A percentile compares a stretch with the other conserved stretches of the same genome.
phyloP scores from a whole-genome alignment of 306 rosid genomes.

The Abrus pulchellus region DNA sequence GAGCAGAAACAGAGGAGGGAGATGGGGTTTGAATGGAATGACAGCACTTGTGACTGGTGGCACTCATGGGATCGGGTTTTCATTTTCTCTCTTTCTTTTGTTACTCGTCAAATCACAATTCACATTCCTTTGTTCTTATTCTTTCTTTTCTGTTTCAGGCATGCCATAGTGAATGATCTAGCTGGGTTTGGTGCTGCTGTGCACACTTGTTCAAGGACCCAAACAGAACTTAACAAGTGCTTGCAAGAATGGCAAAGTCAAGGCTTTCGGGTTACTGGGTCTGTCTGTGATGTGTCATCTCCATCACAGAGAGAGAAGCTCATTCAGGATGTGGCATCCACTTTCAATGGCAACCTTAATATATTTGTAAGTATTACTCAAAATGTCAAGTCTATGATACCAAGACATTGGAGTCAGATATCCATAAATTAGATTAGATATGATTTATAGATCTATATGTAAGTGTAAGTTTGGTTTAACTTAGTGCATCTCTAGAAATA shows the following conservation, averaged over 20 bases:
- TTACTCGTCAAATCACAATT: too few relatives aligned
- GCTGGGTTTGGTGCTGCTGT: slow-evolving; percentile 80
- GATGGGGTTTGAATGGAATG: slow-evolving; percentile 85
- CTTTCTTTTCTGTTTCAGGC: slow-evolving; percentile 44
- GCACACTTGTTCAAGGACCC: slow-evolving; percentile 82
- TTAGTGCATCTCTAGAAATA: too few relatives aligned
- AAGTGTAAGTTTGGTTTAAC: too few relatives aligned
- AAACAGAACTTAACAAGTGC: slow-evolving; percentile 70
- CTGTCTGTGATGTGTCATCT: slow-evolving; percentile 77
- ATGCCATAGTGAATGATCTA: slow-evolving; percentile 84
- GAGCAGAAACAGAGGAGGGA: slow-evolving; percentile 46
- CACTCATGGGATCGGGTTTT: slow-evolving; percentile 92
- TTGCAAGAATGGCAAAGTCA: slow-evolving; percentile 68
- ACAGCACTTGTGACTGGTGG: slow-evolving; percentile 93
- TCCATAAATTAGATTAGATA: too few relatives aligned
- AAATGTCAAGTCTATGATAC: too few relatives aligned
- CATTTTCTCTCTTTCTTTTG: neutral
- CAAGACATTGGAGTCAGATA: too few relatives aligned
- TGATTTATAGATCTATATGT: too few relatives aligned
- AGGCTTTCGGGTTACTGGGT: slow-evolving; percentile 71
- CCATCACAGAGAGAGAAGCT: slow-evolving; percentile 70
- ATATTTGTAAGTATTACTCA: slow-evolving; percentile 59
- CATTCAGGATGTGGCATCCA: slow-evolving; percentile 58
- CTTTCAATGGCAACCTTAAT: slow-evolving; percentile 73
- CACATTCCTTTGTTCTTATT: neutral